Evolutionary conservation across 2,329 filamentous ascomycete genomes (phyloP).

Genomic region (Epichloe aotearoae): DNA sequence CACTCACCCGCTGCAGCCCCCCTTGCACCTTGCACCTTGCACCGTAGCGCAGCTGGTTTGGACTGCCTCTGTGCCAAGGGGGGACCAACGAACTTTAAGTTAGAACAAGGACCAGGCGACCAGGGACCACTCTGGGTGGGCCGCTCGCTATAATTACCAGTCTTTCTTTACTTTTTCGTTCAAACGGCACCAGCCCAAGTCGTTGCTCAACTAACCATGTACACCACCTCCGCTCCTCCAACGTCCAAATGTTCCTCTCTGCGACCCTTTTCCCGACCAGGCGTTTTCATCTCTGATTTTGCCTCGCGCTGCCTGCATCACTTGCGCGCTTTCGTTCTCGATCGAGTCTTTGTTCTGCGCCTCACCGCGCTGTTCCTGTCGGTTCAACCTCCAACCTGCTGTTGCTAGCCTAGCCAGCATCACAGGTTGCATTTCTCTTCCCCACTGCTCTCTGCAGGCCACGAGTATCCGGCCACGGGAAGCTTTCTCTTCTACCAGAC

Average conservation of each 20-base stretch:
- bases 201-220: not conserved
- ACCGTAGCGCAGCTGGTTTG: too few species aligned
- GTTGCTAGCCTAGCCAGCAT: not conserved
- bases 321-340: not conserved
- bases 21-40: too few species aligned
- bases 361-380: not conserved
- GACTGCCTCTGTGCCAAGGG: too few species aligned
- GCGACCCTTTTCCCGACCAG: not conserved
- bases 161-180: not conserved
- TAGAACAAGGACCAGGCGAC: too few species aligned
- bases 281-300: not conserved
- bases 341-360: not conserved
- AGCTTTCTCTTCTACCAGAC: not conserved
- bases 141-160: too few species aligned
- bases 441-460: conserved; percentile 1
- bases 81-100: too few species aligned
- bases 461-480: not conserved
- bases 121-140: too few species aligned
- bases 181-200: not conserved
- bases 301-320: not conserved
- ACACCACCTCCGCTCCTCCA: not conserved
- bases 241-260: not conserved
- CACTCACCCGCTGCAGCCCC: too few species aligned
- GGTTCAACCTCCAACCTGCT: not conserved
- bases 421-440: not conserved